Conservation (phyloP, 208 protist genomes). For the Endotrypanum monterogeii region DNA sequence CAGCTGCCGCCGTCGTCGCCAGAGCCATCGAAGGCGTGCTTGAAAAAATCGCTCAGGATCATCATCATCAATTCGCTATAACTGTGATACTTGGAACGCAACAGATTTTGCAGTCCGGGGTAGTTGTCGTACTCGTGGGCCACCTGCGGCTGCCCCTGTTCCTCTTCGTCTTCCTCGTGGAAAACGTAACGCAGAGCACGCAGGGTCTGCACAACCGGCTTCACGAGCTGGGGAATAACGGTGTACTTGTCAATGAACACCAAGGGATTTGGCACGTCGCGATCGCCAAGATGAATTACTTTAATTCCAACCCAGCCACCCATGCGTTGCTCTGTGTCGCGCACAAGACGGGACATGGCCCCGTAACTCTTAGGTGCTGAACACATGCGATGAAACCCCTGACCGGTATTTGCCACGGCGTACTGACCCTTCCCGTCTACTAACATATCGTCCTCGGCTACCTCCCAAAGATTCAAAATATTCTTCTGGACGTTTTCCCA, state of each 20-base stretch:
- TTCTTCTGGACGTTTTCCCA: conserved; percentile 94
- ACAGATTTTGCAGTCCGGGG: conserved; percentile 71
- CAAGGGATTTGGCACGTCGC: conserved; percentile 97
- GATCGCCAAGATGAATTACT: conserved; percentile 97
- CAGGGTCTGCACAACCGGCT: conserved; percentile 91
- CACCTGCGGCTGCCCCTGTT: conserved; percentile 14
- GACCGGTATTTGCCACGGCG: conserved; percentile 91
- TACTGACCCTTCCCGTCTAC: conserved; percentile 59
- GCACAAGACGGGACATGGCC: conserved; percentile 85
- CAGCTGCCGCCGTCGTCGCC: conserved; percentile 94
- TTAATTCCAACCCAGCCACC: conserved; percentile 95
- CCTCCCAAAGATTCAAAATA: conserved; percentile 95
- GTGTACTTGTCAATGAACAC: conserved; percentile 99
- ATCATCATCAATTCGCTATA: conserved; percentile 60
- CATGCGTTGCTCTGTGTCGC: conserved; percentile 71
- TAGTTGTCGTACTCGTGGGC: conserved; percentile 48
- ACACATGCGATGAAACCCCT: conserved; percentile 96
- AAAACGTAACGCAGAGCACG: conserved; percentile 69
- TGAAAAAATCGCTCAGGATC: conserved; percentile 97
- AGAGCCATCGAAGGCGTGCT: conserved; percentile 93
- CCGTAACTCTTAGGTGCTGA: conserved; percentile 78
- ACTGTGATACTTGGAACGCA: conserved; percentile 78
- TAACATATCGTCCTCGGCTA: conserved; percentile 95
- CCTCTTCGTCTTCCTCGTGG: conserved; percentile 34
- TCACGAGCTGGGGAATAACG: conserved; percentile 93